Percentiles rank a stretch among this genome's conserved stretches.
phyloP scores from a whole-genome alignment of 345 rosid genomes.

The Boechera divaricarpa region DNA sequence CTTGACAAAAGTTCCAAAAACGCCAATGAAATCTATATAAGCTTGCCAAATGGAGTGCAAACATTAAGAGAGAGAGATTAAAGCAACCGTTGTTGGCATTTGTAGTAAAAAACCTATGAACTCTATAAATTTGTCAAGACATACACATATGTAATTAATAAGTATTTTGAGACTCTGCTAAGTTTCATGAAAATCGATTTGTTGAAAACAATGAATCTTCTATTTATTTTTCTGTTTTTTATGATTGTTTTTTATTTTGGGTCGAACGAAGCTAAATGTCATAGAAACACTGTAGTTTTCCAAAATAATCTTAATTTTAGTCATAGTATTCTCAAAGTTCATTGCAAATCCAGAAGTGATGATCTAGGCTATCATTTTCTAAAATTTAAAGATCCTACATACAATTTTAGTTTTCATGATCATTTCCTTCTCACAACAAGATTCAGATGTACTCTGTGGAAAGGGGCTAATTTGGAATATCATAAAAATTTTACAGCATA shows the following conservation, averaged over 20 bases:
- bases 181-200: neutral
- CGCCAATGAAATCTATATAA: neutral
- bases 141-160: neutral
- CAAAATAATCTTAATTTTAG: neutral
- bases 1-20: neutral
- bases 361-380: slow-evolving; percentile 8
- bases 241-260: neutral
- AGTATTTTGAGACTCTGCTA: neutral
- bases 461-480: neutral
- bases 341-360: neutral
- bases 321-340: slow-evolving; percentile 12
- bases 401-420: slow-evolving; percentile 28
- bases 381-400: neutral
- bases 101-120: neutral
- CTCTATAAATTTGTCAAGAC: neutral
- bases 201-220: neutral
- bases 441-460: neutral
- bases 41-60: neutral
- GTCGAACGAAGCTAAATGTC: neutral
- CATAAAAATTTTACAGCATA: slow-evolving; percentile 1
- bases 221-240: neutral
- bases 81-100: neutral
- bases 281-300: neutral
- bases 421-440: neutral
- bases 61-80: neutral